Conservation (phyloP, 116 monocot genomes). For the Cymodocea nodosa region DNA sequence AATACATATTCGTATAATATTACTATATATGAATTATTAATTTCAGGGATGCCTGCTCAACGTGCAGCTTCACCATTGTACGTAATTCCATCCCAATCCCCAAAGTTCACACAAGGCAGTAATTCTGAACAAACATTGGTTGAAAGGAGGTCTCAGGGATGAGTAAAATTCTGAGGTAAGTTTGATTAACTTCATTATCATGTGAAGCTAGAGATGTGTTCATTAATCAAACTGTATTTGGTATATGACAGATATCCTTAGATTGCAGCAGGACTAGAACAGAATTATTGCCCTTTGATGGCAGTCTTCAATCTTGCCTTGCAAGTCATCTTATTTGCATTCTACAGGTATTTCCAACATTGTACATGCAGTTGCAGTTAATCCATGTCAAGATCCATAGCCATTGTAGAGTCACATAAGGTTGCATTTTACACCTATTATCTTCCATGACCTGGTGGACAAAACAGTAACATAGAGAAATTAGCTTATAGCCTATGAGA, state of each 20-base stretch:
- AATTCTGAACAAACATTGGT: constrained; percentile 56
- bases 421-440: too few species aligned
- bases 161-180: constrained; percentile 38
- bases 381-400: not conserved
- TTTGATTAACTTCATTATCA: not conserved
- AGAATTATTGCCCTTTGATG: constrained; percentile 42
- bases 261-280: constrained; percentile 83
- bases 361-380: not conserved
- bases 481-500: too few species aligned
- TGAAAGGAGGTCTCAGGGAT: constrained; percentile 21
- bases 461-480: too few species aligned
- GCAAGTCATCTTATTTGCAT: constrained; percentile 80
- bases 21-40: not conserved
- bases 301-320: constrained; percentile 67
- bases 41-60: constrained; percentile 17
- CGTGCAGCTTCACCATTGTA: constrained; percentile 39
- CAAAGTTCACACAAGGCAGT: constrained; percentile 53
- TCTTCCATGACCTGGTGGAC: too few species aligned
- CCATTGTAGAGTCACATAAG: too few species aligned
- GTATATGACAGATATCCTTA: constrained; percentile 32
- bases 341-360: constrained; percentile 47
- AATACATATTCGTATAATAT: not conserved
- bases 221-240: not conserved
- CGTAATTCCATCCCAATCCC: constrained; percentile 49
- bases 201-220: too few species aligned